Evolutionary conservation across 2,329 filamentous ascomycete genomes (phyloP), one percentile per base, ranked within the genome.

Genomic region (Sarocladiaceae sp.): DNA sequence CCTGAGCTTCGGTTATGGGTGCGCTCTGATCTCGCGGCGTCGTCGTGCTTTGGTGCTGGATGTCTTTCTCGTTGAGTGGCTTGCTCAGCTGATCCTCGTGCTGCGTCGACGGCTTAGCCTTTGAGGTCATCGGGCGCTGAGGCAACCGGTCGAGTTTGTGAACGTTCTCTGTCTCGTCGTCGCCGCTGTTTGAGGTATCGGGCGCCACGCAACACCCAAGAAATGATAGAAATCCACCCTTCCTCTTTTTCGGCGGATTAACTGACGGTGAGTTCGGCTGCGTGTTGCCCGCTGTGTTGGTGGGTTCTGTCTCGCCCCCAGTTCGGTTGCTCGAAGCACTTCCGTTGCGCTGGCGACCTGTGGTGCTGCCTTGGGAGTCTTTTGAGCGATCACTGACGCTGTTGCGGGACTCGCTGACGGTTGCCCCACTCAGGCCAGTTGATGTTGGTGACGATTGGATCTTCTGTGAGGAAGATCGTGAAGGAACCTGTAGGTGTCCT

Each of bases 131-230:
- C 33, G 75, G 75, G 42, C 76, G 65, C 43, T 70, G 67, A 20
- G 74, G 74, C 33, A 80, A 65, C 57, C 70, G 77, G 53, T 80
- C 67, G 51, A 80, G 65, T 66, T 78, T 78, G 58, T 74, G 80
- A 26, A 78, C 67, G 31, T 77, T 72, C 47, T 78, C 59, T 43
- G 51, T 68, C 43, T 72, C 72, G 46, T 67, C 70, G 37, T 77
- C 72, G 40, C 78, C 63, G 5, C 64, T 58, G 50, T 78, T 74
- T 13, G 73, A 72, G 50, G 76, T 72, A 50, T 83, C 80, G 41
- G 81, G 78, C 32, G 79, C 72, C 45, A 70, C 73, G 60, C 83
- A 87, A 66, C 83, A 88, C 48, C 74, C 79, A 47, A 88, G 69
- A 45, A 87, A 73, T 19, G 76, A 68, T 27, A 80, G 60, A 35